Conservation (phyloP, 2,329 filamentous ascomycete genomes). For the Colletotrichum liriopes region DNA sequence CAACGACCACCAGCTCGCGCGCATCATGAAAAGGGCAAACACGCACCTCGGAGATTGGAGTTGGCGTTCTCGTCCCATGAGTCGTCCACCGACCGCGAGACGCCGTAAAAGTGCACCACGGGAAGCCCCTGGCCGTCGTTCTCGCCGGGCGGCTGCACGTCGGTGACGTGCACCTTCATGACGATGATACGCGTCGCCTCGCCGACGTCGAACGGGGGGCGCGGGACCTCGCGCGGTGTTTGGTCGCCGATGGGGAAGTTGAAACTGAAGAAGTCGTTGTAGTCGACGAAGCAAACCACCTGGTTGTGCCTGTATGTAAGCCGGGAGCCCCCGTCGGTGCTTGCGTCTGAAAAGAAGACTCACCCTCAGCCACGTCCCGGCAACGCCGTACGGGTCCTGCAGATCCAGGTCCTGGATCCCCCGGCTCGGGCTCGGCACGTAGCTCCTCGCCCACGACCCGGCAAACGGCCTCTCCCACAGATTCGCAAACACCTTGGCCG, state of each 20-base stretch:
- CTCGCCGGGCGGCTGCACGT: slow-evolving; percentile 71
- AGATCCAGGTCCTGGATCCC: slow-evolving; percentile 63
- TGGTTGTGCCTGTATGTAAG: slow-evolving; percentile 38
- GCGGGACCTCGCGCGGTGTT: slow-evolving; percentile 56
- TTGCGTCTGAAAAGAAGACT: slow-evolving; percentile 43
- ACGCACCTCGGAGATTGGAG: slow-evolving; percentile 74
- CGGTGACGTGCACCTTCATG: slow-evolving; percentile 76
- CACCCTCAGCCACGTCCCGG: slow-evolving; percentile 80
- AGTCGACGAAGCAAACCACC: slow-evolving; percentile 72
- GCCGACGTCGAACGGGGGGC: slow-evolving; percentile 70
- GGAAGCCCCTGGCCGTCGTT: slow-evolving; percentile 73
- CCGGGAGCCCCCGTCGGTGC: background rate
- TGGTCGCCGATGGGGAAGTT: slow-evolving; percentile 73
- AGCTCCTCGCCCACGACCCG: slow-evolving; percentile 69
- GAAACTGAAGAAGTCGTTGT: slow-evolving; percentile 79
- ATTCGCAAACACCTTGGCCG: slow-evolving; percentile 63
- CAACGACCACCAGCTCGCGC: background rate
- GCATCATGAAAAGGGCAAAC: slow-evolving; percentile 19
- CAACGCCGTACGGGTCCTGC: slow-evolving; percentile 79
- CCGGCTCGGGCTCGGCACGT: slow-evolving; percentile 54
- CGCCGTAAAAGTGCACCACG: slow-evolving; percentile 78
- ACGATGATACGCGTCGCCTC: slow-evolving; percentile 81
- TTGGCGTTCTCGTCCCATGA: slow-evolving; percentile 79
- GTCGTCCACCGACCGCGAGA: slow-evolving; percentile 73
- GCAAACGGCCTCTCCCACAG: slow-evolving; percentile 72